Evolutionary conservation across 1,284 basidiomycete genomes (phyloP).

Genomic region (Mycena citricolor): DNA sequence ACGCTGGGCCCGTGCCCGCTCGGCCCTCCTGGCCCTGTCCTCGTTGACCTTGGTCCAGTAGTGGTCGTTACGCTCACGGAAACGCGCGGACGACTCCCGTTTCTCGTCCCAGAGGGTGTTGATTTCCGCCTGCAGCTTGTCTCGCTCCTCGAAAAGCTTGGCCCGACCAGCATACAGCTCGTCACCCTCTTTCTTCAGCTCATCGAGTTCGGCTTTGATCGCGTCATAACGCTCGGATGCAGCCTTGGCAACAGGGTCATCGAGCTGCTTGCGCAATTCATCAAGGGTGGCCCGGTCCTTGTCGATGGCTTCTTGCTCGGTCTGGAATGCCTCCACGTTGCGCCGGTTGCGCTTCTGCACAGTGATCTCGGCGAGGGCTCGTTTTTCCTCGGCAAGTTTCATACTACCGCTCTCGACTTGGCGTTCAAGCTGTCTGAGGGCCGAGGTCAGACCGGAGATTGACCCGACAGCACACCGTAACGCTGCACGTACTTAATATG

Average conservation of each 20-base stretch:
- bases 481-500: slow-evolving; percentile 76
- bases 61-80: slow-evolving; percentile 80
- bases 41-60: slow-evolving; percentile 83
- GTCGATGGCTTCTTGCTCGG: slow-evolving; percentile 80
- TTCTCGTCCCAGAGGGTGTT: slow-evolving; percentile 79
- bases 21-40: slow-evolving; percentile 82
- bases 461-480: slow-evolving; percentile 1
- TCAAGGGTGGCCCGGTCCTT: slow-evolving; percentile 75
- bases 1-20: slow-evolving; percentile 78
- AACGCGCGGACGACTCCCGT: slow-evolving; percentile 70
- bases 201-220: slow-evolving; percentile 86
- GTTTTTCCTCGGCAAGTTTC: slow-evolving; percentile 96
- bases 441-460: slow-evolving; percentile 13
- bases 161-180: slow-evolving; percentile 80
- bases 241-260: slow-evolving; percentile 90
- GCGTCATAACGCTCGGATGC: slow-evolving; percentile 80
- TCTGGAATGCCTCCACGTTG: slow-evolving; percentile 77
- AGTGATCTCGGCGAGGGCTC: slow-evolving; percentile 87
- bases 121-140: slow-evolving; percentile 66
- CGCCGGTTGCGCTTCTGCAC: slow-evolving; percentile 69
- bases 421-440: slow-evolving; percentile 73
- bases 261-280: slow-evolving; percentile 82
- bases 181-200: slow-evolving; percentile 84
- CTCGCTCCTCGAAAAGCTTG: slow-evolving; percentile 90
- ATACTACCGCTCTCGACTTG: slow-evolving; percentile 91